phyloP scores from a whole-genome alignment of 345 rosid genomes.

The Hibiscus syriacus region DNA sequence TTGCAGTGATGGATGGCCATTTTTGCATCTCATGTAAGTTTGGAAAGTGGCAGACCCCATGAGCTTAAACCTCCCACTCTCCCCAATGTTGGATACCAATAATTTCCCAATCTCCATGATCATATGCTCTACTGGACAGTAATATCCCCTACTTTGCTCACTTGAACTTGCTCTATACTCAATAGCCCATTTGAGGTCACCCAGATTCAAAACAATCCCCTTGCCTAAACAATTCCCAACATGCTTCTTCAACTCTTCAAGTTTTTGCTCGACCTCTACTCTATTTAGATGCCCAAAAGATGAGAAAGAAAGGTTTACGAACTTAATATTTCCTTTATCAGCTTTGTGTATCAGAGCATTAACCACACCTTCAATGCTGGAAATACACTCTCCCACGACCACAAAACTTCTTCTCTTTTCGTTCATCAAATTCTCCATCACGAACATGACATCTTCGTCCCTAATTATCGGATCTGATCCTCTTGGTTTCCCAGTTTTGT shows the following conservation, averaged over 20 bases:
- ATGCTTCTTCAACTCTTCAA: conserved; percentile 44
- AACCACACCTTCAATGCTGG: conserved; percentile 45
- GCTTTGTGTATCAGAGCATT: conserved; percentile 57
- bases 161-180: conserved; percentile 40
- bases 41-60: conserved; percentile 78
- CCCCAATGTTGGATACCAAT: conserved; percentile 23
- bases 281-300: conserved; percentile 46
- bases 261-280: conserved; percentile 47
- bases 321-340: conserved; percentile 51
- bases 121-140: conserved; percentile 57
- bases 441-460: conserved; percentile 55
- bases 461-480: conserved; percentile 29
- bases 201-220: conserved; percentile 60
- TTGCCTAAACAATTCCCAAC: conserved; percentile 35
- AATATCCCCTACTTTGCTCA: conserved; percentile 26
- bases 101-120: conserved; percentile 68
- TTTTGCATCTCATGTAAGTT: conserved; percentile 68
- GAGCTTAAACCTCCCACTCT: conserved; percentile 58
- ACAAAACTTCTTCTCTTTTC: conserved; percentile 41
- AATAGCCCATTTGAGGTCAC: conserved; percentile 70
- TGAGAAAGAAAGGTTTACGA: conserved; percentile 39
- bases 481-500: conserved; percentile 11
- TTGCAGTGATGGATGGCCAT: conserved; percentile 58
- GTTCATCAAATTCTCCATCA: conserved; percentile 46
- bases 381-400: conserved; percentile 76